Base-by-base conservation (phyloP, 2,329 filamentous ascomycete species). In the Dothideomycetes sp. region DNA sequence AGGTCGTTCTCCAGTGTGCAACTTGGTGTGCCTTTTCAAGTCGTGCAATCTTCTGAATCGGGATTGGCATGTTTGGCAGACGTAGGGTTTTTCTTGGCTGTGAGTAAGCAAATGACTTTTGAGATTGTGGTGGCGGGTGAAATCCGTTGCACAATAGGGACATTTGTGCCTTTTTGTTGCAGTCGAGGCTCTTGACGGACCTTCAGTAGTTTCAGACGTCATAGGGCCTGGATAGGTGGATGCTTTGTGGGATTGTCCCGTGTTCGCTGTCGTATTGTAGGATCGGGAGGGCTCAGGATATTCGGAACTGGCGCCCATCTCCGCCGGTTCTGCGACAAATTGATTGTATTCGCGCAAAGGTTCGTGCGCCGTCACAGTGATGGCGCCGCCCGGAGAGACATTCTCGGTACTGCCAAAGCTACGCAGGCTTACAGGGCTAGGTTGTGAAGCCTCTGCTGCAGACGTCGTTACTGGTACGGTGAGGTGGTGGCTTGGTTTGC, bases 51-150 rank as follows among this genome's bases (percentile, higher is more conserved):
- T 79, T 41, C 91, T 78, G 63, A 98, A 98, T 38, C 89, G 80
- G 61, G 91, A 84, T 52, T 89, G 78, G 60, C 91, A 98, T n/a
- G 84, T 86, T 47, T 85, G 80, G 58, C 91, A 98, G 19, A 91
- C 77, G 57, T 91, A 98, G 0, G 91, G 91, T 64, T 98, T 98
- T 62, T 98, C 91, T 69, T 98, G 89, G 55, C 88, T 95, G 62
- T 96, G 91, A 1, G 91, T 96, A 58, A 98, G 76, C 43, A 98
- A 74, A 65, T 98, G 91, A 52, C 87, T 95, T 66, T 96, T 98
- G 19, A 96, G 74, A 55, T 98, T 96, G 60, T 96, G 91, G 58
- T 96, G 91, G 31, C 91, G 78, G 19, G 91, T 98, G 53, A 98
- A 98, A 55, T 94, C 91, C 4, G 91, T 95, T 27, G 86, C 78